phyloP scores from a whole-genome alignment of 2,329 filamentous ascomycete species.

The Penicillium sp. region DNA sequence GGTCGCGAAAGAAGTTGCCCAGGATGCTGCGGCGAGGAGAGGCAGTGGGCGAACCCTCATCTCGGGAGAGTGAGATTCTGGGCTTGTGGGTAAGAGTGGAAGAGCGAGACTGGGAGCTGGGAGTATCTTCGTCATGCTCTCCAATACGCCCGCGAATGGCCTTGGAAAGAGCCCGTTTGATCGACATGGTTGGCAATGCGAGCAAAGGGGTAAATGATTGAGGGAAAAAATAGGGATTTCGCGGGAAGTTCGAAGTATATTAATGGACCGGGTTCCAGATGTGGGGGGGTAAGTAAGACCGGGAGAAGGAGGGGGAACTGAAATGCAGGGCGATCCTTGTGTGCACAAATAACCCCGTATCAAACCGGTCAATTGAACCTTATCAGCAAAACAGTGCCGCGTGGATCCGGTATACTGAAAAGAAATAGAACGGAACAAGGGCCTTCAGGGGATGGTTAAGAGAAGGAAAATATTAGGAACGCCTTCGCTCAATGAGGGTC shows the following conservation, averaged over 20 bases:
- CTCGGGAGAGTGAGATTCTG: conserved; percentile 16
- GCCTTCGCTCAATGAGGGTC: neutral
- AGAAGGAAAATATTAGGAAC: neutral
- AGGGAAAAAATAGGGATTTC: neutral
- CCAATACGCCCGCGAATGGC: conserved; percentile 32
- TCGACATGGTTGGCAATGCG: conserved; percentile 45
- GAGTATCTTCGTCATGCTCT: conserved; percentile 26
- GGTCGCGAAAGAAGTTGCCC: conserved; percentile 41
- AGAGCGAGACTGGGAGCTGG: conserved; percentile 21
- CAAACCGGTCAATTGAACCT: neutral
- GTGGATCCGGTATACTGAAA: neutral
- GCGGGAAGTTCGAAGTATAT: neutral
- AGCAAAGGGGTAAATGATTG: neutral
- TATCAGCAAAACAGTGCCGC: neutral
- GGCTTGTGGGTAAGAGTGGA: conserved; percentile 16
- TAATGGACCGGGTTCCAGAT: conserved; percentile 2
- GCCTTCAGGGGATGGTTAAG: neutral
- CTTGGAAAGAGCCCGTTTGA: conserved; percentile 45
- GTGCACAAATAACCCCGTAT: neutral
- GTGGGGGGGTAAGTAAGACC: conserved; percentile 4
- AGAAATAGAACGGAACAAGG: neutral
- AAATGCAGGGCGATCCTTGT: neutral
- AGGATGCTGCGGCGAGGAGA: conserved; percentile 43
- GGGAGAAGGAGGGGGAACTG: neutral
- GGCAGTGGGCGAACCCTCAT: conserved; percentile 19